phyloP scores from a whole-genome alignment of 345 rosid genomes.

The Barbarea vulgaris region DNA sequence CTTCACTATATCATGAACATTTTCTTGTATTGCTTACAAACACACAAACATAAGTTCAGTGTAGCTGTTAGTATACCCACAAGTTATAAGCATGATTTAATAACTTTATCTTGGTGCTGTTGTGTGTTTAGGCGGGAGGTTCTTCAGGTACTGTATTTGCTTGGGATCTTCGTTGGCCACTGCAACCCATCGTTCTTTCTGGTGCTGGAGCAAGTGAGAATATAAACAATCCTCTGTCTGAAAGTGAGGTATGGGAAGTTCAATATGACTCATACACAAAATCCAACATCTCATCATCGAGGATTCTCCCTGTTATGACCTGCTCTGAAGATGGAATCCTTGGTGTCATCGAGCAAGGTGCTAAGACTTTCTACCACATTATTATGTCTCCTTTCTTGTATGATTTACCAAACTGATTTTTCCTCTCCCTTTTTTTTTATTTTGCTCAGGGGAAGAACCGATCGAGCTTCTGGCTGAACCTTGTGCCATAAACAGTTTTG shows the following conservation, averaged over 20 bases:
- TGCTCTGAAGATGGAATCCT: constrained; percentile 96
- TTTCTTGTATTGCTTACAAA: constrained; percentile 1
- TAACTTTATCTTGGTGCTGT: constrained; percentile 8
- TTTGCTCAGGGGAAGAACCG: constrained; percentile 63
- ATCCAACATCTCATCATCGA: constrained; percentile 63
- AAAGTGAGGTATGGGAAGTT: constrained; percentile 94
- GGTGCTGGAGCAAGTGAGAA: constrained; percentile 52
- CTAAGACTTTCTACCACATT: constrained; percentile 10
- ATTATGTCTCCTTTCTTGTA: not conserved
- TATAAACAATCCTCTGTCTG: constrained; percentile 52
- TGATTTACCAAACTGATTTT: constrained; percentile 9
- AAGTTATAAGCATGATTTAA: not conserved
- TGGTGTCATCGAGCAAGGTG: constrained; percentile 79
- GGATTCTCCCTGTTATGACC: constrained; percentile 78
- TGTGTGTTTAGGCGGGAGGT: constrained; percentile 74
- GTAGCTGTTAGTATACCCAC: not conserved
- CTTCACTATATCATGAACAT: not conserved
- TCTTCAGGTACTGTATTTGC: constrained; percentile 82
- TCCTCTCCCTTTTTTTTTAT: not conserved
- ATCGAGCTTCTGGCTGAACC: constrained; percentile 82
- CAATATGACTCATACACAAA: constrained; percentile 66
- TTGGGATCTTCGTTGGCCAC: constrained; percentile 83
- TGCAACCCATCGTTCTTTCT: constrained; percentile 69
- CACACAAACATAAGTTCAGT: not conserved
- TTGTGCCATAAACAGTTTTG: constrained; percentile 91